Evolutionary conservation across 2,329 filamentous ascomycete genomes (phyloP).

Genomic region (Colletotrichum sp.): DNA sequence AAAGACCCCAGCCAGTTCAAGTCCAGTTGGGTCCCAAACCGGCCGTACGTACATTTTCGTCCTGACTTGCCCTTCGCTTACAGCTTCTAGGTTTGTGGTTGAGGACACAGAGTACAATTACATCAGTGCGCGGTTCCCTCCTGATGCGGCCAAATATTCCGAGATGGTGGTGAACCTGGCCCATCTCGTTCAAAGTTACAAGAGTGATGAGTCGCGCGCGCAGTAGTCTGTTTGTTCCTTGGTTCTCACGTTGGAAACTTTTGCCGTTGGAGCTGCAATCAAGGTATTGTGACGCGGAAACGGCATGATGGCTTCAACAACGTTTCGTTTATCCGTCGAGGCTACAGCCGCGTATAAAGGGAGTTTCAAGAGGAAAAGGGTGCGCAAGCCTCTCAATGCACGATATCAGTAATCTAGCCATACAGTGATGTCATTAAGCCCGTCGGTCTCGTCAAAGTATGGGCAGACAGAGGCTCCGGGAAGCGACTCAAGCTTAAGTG

Average conservation of each 20-base stretch:
- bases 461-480: background rate
- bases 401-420: background rate
- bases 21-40: slow-evolving; percentile 36
- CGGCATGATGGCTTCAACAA: background rate
- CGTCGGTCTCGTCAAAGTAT: background rate
- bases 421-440: background rate
- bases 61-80: background rate
- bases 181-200: slow-evolving; percentile 4
- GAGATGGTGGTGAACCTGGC: slow-evolving; percentile 47
- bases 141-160: slow-evolving; percentile 45
- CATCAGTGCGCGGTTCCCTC: slow-evolving; percentile 51
- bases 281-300: background rate
- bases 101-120: slow-evolving; percentile 55
- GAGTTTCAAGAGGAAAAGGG: background rate
- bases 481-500: background rate
- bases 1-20: slow-evolving; percentile 50
- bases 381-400: background rate
- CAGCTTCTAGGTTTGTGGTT: slow-evolving; percentile 46
- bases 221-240: background rate
- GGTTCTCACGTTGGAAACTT: background rate
- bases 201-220: background rate
- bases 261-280: background rate
- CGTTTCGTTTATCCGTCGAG: background rate
- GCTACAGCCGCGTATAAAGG: background rate
- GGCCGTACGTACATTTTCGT: background rate